These are phyloP conservation scores for Chiua sp. DNA, from an alignment of 1,284 basidiomycete genomes.

Conservation along the genomic window DNA sequence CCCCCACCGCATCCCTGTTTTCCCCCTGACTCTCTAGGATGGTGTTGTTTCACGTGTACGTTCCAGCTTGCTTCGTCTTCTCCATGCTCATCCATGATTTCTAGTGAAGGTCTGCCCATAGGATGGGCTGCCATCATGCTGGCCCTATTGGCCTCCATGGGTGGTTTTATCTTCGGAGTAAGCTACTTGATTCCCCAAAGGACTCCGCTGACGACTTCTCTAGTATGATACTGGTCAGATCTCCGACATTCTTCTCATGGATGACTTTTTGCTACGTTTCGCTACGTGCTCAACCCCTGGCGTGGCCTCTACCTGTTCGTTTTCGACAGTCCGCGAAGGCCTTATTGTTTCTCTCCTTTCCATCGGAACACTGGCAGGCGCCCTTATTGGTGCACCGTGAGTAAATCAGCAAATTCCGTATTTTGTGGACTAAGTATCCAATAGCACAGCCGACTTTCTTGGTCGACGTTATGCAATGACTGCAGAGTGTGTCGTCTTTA, in stretches of 20 bases:
- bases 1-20: not conserved
- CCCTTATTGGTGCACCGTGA: slow-evolving; percentile 64
- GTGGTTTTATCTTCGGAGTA: slow-evolving; percentile 77
- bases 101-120: slow-evolving; percentile 50
- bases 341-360: slow-evolving; percentile 75
- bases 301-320: slow-evolving; percentile 50
- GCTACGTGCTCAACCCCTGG: slow-evolving; percentile 50
- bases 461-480: slow-evolving; percentile 78
- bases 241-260: slow-evolving; percentile 77
- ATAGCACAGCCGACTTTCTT: slow-evolving; percentile 64
- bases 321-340: slow-evolving; percentile 58
- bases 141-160: slow-evolving; percentile 76
- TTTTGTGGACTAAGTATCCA: slow-evolving; percentile 2
- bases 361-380: slow-evolving; percentile 68
- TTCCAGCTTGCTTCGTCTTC: not conserved
- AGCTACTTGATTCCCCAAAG: slow-evolving; percentile 10
- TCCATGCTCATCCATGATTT: not conserved
- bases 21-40: slow-evolving; percentile 1
- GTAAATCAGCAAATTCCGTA: slow-evolving; percentile 22
- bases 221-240: slow-evolving; percentile 80
- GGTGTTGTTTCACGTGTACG: slow-evolving; percentile 19
- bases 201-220: slow-evolving; percentile 6
- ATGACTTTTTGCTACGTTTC: slow-evolving; percentile 73
- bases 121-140: slow-evolving; percentile 68
- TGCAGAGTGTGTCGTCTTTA: slow-evolving; percentile 68